phyloP scores from a whole-genome alignment of 2,329 filamentous ascomycete species.

The Fusarium caatingaense region DNA sequence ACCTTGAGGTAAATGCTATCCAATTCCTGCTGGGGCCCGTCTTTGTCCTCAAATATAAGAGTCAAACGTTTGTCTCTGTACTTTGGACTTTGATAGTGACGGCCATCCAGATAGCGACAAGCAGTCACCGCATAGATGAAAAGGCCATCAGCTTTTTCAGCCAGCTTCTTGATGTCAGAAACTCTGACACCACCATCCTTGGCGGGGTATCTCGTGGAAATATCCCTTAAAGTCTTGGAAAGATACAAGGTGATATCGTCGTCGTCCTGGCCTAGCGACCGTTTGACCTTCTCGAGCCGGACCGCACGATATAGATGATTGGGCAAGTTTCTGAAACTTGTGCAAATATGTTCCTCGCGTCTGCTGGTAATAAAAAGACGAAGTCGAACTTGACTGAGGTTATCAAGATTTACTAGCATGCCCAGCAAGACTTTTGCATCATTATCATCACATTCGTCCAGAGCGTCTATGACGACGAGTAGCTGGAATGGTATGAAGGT shows the following conservation, averaged over 20 bases:
- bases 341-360: background rate
- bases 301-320: background rate
- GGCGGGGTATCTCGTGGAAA: background rate
- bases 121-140: conserved; percentile 26
- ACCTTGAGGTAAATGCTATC: conserved; percentile 21
- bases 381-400: conserved; percentile 10
- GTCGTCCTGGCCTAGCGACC: too few species aligned
- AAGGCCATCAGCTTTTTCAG: conserved; percentile 5
- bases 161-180: background rate
- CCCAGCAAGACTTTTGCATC: conserved; percentile 3
- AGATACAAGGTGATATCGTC: conserved; percentile 21
- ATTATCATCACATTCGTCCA: conserved; percentile 8
- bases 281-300: background rate
- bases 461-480: conserved; percentile 9
- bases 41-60: background rate
- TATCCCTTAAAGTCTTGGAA: background rate
- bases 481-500: background rate
- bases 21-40: conserved; percentile 1
- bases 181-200: background rate
- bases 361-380: conserved; percentile 18
- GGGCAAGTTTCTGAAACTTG: background rate
- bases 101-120: conserved; percentile 5
- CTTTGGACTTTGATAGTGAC: background rate
- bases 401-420: background rate
- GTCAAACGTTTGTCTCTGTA: background rate